Conservation (phyloP, 139 green algal species). For the Yamagishiella unicocca region DNA sequence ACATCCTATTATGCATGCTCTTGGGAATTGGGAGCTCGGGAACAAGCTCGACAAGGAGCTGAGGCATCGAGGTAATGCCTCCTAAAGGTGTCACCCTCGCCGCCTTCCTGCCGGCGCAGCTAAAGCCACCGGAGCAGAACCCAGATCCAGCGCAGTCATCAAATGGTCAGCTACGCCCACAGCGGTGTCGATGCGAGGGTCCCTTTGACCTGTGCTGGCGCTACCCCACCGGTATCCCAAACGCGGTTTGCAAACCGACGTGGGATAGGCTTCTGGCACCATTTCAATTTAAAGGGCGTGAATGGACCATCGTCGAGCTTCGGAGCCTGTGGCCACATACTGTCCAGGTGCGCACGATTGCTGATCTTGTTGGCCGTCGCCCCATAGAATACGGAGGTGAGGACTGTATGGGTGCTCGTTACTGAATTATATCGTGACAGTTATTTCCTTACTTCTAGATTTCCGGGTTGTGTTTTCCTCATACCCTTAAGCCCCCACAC, state of each 20-base stretch:
- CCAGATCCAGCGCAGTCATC: neutral
- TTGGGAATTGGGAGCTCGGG: neutral
- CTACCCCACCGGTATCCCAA: neutral
- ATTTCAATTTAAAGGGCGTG: constrained; percentile 14
- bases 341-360: constrained; percentile 25
- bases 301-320: constrained; percentile 41
- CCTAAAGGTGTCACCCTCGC: neutral
- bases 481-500: no score
- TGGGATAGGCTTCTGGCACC: constrained; percentile 29
- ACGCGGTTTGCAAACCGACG: constrained; percentile 17
- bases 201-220: constrained; percentile 36
- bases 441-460: no score
- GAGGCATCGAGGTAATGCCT: neutral
- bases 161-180: neutral
- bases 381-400: no score
- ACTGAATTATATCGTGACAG: no score
- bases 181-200: constrained; percentile 27
- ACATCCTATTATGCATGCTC: neutral
- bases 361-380: no score
- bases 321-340: constrained; percentile 26
- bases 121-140: neutral
- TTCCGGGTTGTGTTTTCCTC: no score
- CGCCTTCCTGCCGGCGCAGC: neutral
- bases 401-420: no score
- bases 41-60: no score